These are phyloP conservation scores for Ilyonectria mors-panacis DNA, from an alignment of 2,329 filamentous ascomycete species.

Conservation along the genomic window DNA sequence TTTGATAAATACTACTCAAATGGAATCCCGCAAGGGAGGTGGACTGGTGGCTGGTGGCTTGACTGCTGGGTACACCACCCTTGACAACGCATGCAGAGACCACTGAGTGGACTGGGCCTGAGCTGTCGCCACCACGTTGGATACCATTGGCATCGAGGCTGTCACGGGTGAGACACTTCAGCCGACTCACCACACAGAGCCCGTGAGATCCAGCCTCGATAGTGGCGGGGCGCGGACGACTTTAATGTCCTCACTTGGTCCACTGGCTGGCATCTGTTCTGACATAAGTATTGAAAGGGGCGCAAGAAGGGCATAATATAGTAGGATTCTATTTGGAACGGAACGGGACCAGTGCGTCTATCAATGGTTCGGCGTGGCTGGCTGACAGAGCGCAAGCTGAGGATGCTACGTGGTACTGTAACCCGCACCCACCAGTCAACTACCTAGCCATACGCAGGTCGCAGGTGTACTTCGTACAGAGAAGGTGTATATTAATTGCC, in stretches of 20 bases:
- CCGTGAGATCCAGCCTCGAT: not conserved
- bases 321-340: not conserved
- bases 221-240: slow-evolving; percentile 1
- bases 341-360: slow-evolving; percentile 20
- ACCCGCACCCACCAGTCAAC: not conserved
- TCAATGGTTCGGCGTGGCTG: slow-evolving; percentile 17
- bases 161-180: slow-evolving; percentile 14
- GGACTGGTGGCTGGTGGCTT: not conserved
- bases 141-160: slow-evolving; percentile 1
- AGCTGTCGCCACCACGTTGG: not conserved
- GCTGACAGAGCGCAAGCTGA: slow-evolving; percentile 21
- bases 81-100: slow-evolving; percentile 11
- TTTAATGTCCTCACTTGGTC: not conserved
- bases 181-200: not conserved
- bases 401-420: slow-evolving; percentile 15
- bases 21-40: not conserved
- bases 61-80: slow-evolving; percentile 3
- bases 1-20: not conserved
- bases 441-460: slow-evolving; percentile 19
- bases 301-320: not conserved
- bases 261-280: not conserved
- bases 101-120: not conserved
- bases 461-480: not conserved
- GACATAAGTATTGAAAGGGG: slow-evolving; percentile 6
- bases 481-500: not conserved